These are phyloP conservation scores for Phialemonium atrogriseum DNA, from an alignment of 2,329 filamentous ascomycete species.

Conservation along the genomic window DNA sequence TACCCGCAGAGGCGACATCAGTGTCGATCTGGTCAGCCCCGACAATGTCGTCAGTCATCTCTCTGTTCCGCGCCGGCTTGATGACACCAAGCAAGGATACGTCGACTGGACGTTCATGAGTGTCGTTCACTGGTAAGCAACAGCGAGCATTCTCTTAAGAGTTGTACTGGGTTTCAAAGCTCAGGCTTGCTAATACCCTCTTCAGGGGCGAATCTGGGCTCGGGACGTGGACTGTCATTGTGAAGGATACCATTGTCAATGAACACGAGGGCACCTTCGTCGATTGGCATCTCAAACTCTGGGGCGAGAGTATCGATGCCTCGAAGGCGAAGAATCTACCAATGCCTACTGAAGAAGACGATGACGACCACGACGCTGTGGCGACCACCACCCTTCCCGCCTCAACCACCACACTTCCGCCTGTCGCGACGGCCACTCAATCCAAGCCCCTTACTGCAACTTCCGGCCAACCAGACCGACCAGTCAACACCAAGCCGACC, in stretches of 20 bases:
- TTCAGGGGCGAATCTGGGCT: constrained; percentile 75
- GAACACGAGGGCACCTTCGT: constrained; percentile 67
- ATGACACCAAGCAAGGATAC: constrained; percentile 64
- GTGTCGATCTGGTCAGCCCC: constrained; percentile 84
- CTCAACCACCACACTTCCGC: constrained; percentile 53
- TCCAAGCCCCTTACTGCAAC: constrained; percentile 29
- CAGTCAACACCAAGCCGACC: constrained; percentile 39
- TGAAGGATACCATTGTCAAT: constrained; percentile 79
- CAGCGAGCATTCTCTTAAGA: not conserved
- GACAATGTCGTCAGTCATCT: constrained; percentile 75
- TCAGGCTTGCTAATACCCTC: not conserved
- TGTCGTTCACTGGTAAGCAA: constrained; percentile 80
- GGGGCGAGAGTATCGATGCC: constrained; percentile 79
- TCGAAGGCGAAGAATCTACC: constrained; percentile 66
- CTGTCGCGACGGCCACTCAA: constrained; percentile 32
- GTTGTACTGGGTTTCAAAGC: too few relatives aligned
- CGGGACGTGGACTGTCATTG: constrained; percentile 83
- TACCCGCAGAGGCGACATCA: constrained; percentile 78
- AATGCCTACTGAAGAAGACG: constrained; percentile 74
- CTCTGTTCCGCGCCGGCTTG: constrained; percentile 63
- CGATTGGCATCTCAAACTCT: constrained; percentile 91
- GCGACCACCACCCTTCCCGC: constrained; percentile 53
- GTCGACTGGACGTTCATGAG: constrained; percentile 98
- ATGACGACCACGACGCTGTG: constrained; percentile 68
- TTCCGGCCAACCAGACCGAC: constrained; percentile 57